Percentiles rank a stretch among this genome's conserved stretches.
Evolutionary conservation across 2,329 filamentous ascomycete species (phyloP).

Genomic region (Elsinoe australis): DNA sequence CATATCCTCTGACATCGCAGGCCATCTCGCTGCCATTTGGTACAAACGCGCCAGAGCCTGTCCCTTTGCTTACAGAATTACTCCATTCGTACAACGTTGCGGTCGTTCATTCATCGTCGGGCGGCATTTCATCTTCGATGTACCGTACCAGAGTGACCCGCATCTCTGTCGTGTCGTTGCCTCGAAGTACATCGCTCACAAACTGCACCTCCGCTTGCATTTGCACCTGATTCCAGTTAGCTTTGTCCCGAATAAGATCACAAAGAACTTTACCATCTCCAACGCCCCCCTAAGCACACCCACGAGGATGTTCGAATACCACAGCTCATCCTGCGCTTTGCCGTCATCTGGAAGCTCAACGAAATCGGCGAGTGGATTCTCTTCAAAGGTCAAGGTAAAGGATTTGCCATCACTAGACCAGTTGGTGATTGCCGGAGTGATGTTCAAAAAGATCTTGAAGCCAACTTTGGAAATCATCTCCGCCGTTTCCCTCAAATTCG

Average conservation of each 20-base stretch:
- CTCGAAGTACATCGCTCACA: slow-evolving; percentile 83
- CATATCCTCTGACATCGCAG: too few relatives aligned
- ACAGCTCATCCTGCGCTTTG: slow-evolving; percentile 88
- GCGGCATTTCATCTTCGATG: slow-evolving; percentile 95
- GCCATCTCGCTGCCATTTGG: too few relatives aligned
- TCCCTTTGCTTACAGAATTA: too few relatives aligned
- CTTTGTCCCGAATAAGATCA: not conserved
- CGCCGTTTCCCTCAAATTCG: slow-evolving; percentile 90
- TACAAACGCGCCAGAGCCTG: too few relatives aligned
- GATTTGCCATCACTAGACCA: slow-evolving; percentile 96
- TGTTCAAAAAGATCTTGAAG: slow-evolving; percentile 98
- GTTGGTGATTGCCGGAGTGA: slow-evolving; percentile 85
- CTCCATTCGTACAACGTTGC: too few relatives aligned
- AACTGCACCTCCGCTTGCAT: slow-evolving; percentile 98
- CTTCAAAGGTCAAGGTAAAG: slow-evolving; percentile 92
- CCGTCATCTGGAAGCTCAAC: slow-evolving; percentile 96
- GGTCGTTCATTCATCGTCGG: slow-evolving; percentile 88
- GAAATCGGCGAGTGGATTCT: slow-evolving; percentile 94
- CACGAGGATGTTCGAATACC: slow-evolving; percentile 97
- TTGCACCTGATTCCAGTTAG: slow-evolving; percentile 54
- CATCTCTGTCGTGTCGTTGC: slow-evolving; percentile 97
- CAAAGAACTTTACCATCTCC: slow-evolving; percentile 67
- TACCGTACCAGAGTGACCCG: slow-evolving; percentile 83
- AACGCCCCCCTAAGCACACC: slow-evolving; percentile 83
- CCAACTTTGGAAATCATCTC: slow-evolving; percentile 97